Percentiles rank a stretch among this genome's conserved stretches.
Conservation (phyloP, 2,329 filamentous ascomycete species). For the Karstenula rhodostoma region DNA sequence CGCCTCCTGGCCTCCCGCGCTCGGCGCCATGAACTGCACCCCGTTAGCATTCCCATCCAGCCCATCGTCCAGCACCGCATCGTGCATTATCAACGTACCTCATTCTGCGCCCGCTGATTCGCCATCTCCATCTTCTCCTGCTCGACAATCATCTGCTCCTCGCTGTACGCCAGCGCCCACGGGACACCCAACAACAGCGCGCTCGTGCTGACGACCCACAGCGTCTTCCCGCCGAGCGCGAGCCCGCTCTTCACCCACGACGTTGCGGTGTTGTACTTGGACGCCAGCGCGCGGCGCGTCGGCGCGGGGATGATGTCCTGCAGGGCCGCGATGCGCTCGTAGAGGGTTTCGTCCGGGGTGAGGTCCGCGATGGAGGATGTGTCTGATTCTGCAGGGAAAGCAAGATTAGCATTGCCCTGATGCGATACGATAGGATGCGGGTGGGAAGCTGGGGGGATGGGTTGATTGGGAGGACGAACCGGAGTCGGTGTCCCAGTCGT, state of each 20-base stretch:
- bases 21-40: slow-evolving; percentile 45
- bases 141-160: slow-evolving; percentile 96
- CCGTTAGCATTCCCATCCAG: slow-evolving; percentile 20
- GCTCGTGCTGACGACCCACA: slow-evolving; percentile 91
- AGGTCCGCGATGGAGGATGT: slow-evolving; percentile 67
- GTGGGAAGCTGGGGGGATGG: not conserved
- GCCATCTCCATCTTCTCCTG: slow-evolving; percentile 98
- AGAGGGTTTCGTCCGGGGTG: slow-evolving; percentile 56
- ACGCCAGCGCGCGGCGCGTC: slow-evolving; percentile 65
- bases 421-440: no score
- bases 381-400: slow-evolving; percentile 73
- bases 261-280: slow-evolving; percentile 59
- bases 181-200: slow-evolving; percentile 90
- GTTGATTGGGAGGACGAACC: slow-evolving; percentile 69
- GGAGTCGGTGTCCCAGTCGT: slow-evolving; percentile 91
- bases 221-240: slow-evolving; percentile 79
- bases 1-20: slow-evolving; percentile 36
- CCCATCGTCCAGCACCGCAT: no score
- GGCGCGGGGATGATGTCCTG: slow-evolving; percentile 84
- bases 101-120: slow-evolving; percentile 83
- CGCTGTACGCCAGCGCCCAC: slow-evolving; percentile 89
- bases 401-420: not conserved
- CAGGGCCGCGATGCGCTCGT: slow-evolving; percentile 73
- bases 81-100: no score
- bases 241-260: slow-evolving; percentile 68